Base-by-base conservation (phyloP, 352 stramenopile species). In the Pythium utonaiense region DNA sequence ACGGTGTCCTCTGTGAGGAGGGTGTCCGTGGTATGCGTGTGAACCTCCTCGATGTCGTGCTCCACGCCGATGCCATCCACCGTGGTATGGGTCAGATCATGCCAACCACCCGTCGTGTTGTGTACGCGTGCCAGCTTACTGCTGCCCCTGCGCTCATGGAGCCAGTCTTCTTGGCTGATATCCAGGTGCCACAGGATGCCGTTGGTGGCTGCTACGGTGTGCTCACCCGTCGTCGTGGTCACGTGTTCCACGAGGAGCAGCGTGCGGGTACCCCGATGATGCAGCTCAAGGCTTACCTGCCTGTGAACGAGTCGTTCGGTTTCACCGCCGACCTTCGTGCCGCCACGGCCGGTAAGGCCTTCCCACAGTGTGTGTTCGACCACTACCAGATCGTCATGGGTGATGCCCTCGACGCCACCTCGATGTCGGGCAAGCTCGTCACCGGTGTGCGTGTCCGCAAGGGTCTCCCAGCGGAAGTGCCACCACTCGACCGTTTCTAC, bases 1-100 rank as follows among this genome's bases (percentile, higher is more conserved):
- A 97, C 53, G 97, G 97, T 83, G 96, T 98, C 58, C 88, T 99
- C 42, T 98, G 93, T 67, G 97, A 99, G 64, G 98, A 99, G 83
- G 80, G 93, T 58, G 96, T 99, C 69, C 96, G 97, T 68, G 96
- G 96, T 61, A 94, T 98, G 73, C 84, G 95, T 66, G 97, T 99
- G 77, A 98, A 99, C 83, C 74, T 99, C 22, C 93, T 99, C 74
- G 98, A 99, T 89, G 97, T 99, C 57, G 97, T 98, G 52, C 91
- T 99, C 58, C 97, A 99, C 84, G 96, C 97, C 71, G 97, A 99
- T 97, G 96, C 97, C 59, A 99, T 99, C 80, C 97, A 99, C 80
- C 96, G 98, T 97, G 97, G 97, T 88, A 99, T 99, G 96, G 98
- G 98, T 73, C 98, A 99, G 86, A 99, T 99, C 86, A 97, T 99